Base-by-base conservation (phyloP, 176 grass and related monocot genomes). In the Cymbopogon citratus region DNA sequence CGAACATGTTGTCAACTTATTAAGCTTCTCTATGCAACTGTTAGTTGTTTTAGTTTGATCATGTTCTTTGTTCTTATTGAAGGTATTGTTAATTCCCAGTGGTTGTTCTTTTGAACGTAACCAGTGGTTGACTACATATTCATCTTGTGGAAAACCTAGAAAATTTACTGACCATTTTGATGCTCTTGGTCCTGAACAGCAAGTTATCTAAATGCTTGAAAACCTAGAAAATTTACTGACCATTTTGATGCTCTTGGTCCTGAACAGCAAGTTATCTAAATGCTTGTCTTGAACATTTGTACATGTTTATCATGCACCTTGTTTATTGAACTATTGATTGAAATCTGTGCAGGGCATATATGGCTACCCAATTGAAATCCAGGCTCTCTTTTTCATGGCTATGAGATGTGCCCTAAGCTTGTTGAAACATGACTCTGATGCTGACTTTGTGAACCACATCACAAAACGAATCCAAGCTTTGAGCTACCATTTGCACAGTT, bases 351-450 rank as follows among this genome's bases (percentile, higher is more conserved):
- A 94, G 92, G 89, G 92, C 51, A 87, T 94, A 77, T 94, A 92
- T 82, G 92, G 92, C 45, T 94, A 91, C 76, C 89, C 92, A 10
- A 87, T 94, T 89, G 92, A 94, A 87, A 94, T 94, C 82, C 89
- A 94, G 76, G 69, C 89, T 66, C 81, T 94, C 46, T 92, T 92
- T 81, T 94, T 91, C 71, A 92, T 94, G 92, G 84, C 92, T 39
- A 69, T 94, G 80, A 86, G 87, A 64, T 94, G 92, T 52, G 85
- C 87, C 12, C 33, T 75, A 34, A 81, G 40, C 66, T 62, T 89
- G 73, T 39, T 94, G 76, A 89, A 85, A 71, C 80, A 87, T 56
- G 81, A 77, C 51, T 66, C 62, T 27, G 69, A 78, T 63, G 84
- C 71, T 71, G 87, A 85, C 52, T 84, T 94, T 54, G 54, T 89